Conservation (phyloP, 1,284 basidiomycete genomes). For the Fomes fomentarius region DNA sequence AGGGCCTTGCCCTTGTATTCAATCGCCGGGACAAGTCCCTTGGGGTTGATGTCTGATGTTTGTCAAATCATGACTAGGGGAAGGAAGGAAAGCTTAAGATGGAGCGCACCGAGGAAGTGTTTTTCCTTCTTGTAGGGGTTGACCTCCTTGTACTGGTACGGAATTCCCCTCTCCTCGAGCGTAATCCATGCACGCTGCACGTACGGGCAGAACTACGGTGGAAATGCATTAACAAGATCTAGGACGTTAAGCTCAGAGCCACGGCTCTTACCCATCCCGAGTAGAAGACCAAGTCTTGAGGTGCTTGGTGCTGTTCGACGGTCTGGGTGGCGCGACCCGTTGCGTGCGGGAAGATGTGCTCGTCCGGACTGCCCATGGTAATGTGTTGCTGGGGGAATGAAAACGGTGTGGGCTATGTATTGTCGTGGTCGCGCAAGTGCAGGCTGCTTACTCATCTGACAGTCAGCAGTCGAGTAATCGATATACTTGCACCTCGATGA, state of each 20-base stretch:
- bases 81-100: neutral
- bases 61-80: neutral
- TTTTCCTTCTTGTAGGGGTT: constrained; percentile 75
- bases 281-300: constrained; percentile 61
- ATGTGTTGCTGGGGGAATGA: too few relatives aligned
- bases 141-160: constrained; percentile 68
- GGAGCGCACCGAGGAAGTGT: constrained; percentile 51
- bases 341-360: constrained; percentile 53
- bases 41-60: constrained; percentile 60
- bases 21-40: constrained; percentile 68
- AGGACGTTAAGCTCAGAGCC: too few relatives aligned
- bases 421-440: too few relatives aligned
- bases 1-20: constrained; percentile 59
- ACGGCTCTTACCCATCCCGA: constrained; percentile 55
- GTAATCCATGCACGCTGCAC: constrained; percentile 71
- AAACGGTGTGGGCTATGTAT: too few relatives aligned
- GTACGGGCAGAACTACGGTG: constrained; percentile 64
- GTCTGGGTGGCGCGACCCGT: constrained; percentile 59
- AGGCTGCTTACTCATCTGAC: too few relatives aligned
- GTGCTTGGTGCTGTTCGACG: constrained; percentile 50
- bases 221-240: neutral
- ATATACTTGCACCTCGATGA: too few relatives aligned
- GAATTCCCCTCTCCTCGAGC: constrained; percentile 66
- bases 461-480: too few relatives aligned
- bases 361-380: constrained; percentile 48